Percentiles rank a stretch among this genome's conserved stretches.
phyloP scores from a whole-genome alignment of 345 rosid species.

The Cardamine resedifolia region DNA sequence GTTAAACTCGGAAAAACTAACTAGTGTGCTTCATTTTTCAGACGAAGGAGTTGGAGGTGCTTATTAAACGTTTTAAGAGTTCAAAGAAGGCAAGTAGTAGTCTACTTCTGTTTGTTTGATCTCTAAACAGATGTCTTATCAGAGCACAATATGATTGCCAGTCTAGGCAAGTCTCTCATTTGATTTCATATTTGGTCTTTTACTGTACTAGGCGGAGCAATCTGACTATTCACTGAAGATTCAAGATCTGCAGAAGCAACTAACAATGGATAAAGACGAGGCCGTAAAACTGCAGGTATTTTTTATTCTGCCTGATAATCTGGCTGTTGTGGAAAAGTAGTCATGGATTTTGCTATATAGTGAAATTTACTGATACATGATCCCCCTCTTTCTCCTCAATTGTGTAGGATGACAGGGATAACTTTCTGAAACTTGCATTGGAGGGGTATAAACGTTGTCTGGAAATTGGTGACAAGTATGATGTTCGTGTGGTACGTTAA shows the following conservation, averaged over 20 bases:
- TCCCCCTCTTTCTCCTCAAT: slow-evolving; percentile 9
- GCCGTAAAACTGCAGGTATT: slow-evolving; percentile 76
- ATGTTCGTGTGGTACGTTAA: slow-evolving; percentile 83
- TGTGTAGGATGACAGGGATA: slow-evolving; percentile 82
- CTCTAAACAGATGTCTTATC: slow-evolving; percentile 10
- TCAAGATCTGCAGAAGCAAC: slow-evolving; percentile 83
- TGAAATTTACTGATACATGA: slow-evolving; percentile 18
- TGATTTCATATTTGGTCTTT: slow-evolving; percentile 7
- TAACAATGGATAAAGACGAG: slow-evolving; percentile 85
- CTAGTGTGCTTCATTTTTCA: slow-evolving; percentile 45
- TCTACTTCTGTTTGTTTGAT: slow-evolving; percentile 7
- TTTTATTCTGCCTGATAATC: slow-evolving; percentile 7
- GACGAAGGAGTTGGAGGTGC: slow-evolving; percentile 79
- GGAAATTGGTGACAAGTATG: slow-evolving; percentile 89
- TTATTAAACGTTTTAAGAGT: slow-evolving; percentile 54
- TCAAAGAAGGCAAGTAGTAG: slow-evolving; percentile 59
- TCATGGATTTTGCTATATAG: slow-evolving; percentile 9
- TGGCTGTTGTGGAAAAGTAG: slow-evolving; percentile 10
- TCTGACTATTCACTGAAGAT: slow-evolving; percentile 75
- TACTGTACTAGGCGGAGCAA: slow-evolving; percentile 63
- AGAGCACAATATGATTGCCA: not conserved
- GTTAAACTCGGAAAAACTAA: not conserved
- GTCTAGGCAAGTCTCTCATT: slow-evolving; percentile 7
- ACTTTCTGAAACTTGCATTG: slow-evolving; percentile 83
- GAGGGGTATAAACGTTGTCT: slow-evolving; percentile 88